A percentile compares a stretch with the other conserved stretches of the same genome.
Evolutionary conservation across 441 rosid species (phyloP).

Genomic region (Metrosideros polymorpha): DNA sequence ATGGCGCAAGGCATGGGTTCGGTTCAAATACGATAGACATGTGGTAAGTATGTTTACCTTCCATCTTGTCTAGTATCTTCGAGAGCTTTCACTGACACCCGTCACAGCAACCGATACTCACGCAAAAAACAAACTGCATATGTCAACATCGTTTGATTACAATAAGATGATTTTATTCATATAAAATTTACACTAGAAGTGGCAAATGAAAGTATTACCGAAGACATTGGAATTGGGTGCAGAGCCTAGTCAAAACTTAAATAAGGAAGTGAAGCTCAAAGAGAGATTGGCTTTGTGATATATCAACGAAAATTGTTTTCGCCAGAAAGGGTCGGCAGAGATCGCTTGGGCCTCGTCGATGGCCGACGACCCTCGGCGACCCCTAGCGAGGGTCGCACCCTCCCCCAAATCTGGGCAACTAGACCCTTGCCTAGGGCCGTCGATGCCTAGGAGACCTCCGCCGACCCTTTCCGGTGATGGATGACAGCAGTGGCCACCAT

Average conservation of each 20-base stretch:
- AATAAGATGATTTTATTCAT: not conserved
- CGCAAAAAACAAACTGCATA: not conserved
- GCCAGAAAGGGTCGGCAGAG: no score
- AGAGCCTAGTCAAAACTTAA: not conserved
- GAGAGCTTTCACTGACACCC: not conserved
- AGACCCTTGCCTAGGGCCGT: no score
- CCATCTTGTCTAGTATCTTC: not conserved
- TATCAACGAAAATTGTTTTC: no score
- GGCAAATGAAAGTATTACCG: not conserved
- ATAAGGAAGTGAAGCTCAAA: not conserved
- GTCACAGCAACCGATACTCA: not conserved
- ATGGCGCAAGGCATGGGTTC: not conserved
- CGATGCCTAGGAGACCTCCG: no score
- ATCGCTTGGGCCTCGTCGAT: no score
- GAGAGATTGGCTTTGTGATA: no score
- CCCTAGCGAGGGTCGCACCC: no score
- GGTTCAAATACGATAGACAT: not conserved
- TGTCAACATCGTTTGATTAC: not conserved
- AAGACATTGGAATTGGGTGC: not conserved
- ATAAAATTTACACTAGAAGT: not conserved
- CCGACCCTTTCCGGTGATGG: no score
- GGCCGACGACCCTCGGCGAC: no score
- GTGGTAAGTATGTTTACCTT: not conserved
- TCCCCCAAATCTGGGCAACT: no score
- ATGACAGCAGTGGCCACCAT: no score